Conservation (phyloP, 345 rosid species). For the Carallia pectinifolia region DNA sequence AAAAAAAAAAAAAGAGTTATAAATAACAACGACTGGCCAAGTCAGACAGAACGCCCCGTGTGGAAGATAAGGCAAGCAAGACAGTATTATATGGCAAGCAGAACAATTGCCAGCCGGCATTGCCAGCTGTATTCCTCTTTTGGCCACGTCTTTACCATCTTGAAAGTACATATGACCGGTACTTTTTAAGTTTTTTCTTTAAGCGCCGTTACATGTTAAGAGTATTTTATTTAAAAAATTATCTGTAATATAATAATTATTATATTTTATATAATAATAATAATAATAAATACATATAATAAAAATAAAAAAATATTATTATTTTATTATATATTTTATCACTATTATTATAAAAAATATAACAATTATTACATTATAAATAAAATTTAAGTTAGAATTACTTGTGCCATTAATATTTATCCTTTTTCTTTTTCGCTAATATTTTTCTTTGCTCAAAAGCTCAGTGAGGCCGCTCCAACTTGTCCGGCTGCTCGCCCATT, state of each 20-base stretch:
- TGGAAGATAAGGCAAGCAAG: conserved; percentile 14
- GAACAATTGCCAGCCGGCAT: conserved; percentile 15
- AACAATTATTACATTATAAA: no score
- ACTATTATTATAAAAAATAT: no score
- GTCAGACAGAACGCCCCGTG: not conserved
- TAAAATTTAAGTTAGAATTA: no score
- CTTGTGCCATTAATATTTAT: no score
- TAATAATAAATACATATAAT: no score
- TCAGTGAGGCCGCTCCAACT: not conserved
- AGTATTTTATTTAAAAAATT: no score
- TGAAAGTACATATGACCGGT: not conserved
- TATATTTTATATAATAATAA: no score
- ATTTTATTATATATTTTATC: no score
- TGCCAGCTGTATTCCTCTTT: conserved; percentile 16
- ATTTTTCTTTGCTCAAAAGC: no score
- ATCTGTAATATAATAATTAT: no score
- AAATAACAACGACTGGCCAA: not conserved
- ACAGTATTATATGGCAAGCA: not conserved
- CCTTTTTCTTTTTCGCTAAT: not conserved
- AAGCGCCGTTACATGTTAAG: no score
- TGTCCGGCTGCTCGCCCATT: not conserved
- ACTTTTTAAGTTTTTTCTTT: not conserved
- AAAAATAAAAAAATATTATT: no score
- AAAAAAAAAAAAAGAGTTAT: not conserved
- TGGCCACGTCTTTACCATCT: not conserved